Conservation (phyloP, 257 asterid genomes). For the Prunella vulgaris region DNA sequence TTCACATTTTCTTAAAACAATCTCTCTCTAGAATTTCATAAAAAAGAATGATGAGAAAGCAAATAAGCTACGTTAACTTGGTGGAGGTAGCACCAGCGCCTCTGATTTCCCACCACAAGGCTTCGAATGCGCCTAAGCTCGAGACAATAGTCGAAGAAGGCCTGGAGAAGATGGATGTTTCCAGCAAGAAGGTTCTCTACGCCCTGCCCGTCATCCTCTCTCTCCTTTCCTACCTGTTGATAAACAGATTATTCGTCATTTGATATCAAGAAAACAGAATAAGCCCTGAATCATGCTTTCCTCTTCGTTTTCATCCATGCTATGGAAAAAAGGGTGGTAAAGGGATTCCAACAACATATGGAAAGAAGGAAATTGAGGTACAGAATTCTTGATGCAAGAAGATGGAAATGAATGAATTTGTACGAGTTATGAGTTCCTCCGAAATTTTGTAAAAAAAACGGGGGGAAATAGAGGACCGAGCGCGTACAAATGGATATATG, state of each 20-base stretch:
- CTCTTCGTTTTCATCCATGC: neutral
- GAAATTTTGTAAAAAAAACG: neutral
- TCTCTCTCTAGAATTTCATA: neutral
- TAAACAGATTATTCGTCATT: conserved; percentile 33
- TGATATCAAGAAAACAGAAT: conserved; percentile 16
- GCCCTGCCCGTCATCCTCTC: conserved; percentile 35
- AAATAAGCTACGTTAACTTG: conserved; percentile 37
- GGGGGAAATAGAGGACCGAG: conserved; percentile 16
- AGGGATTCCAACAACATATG: conserved; percentile 11
- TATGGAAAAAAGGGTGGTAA: neutral
- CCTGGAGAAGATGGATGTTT: conserved; percentile 21
- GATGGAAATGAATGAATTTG: neutral
- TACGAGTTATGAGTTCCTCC: conserved; percentile 1
- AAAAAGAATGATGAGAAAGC: conserved; percentile 37
- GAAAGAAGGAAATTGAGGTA: neutral
- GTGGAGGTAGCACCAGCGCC: conserved; percentile 57
- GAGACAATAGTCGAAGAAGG: conserved; percentile 58
- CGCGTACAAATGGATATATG: neutral
- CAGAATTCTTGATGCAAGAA: conserved; percentile 21
- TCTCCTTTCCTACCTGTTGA: conserved; percentile 32
- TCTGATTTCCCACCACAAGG: conserved; percentile 33
- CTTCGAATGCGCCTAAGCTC: conserved; percentile 43
- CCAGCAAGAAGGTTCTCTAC: conserved; percentile 26
- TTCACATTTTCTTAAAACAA: neutral
- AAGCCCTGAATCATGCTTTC: neutral